Base-by-base conservation (phyloP, 352 stramenopile genomes). In the Globisporangium camurandrum region DNA sequence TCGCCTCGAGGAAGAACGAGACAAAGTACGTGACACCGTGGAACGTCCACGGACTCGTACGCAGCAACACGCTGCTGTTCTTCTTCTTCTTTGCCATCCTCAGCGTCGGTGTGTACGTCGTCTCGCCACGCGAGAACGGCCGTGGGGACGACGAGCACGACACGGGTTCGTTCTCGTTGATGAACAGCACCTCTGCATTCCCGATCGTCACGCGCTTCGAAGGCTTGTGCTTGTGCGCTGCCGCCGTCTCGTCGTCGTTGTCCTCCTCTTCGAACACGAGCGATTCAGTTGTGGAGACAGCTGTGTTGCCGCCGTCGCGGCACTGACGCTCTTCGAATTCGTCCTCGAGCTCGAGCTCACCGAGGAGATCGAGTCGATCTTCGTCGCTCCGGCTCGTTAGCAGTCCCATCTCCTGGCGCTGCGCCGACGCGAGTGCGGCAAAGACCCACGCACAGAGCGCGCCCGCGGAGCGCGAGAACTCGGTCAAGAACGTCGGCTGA, bases 381-480 rank as follows among this genome's bases (percentile, higher is more conserved):
- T 72, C 64, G 12, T 83, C 75, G 1, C 64, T 50, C 23, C 64
- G 60, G 5, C 59, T 56, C 9, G 50, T 57, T 8, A 49, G 36
- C 24, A 57, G 61, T 12, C 6, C 17, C 7, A 27, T 24, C 19
- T 79, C 69, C 36, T 73, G 66, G 19, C 67, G 51, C 38, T 81
- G 68, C 7, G 67, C 68, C 8, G 39, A 54, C 2, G 55, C 58
- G 26, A 85, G 51, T 4, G 67, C 64, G 2, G 61, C 60, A 12
- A 87, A 69, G 8, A 88, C 64, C 79, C 79, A 90, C 0, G 79
- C 79, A 40, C 79, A 88, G 28, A 91, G 38, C 23, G 58, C 70
- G 20, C 71, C 77, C 0, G 74, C 76, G 2, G 70, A 62, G 38
- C 41, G 56, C 1, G 74, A 87, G 26, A 79, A 71, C 14, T 71